phyloP scores from a whole-genome alignment of 805 yeast species.

The Candida tammaniensis region DNA sequence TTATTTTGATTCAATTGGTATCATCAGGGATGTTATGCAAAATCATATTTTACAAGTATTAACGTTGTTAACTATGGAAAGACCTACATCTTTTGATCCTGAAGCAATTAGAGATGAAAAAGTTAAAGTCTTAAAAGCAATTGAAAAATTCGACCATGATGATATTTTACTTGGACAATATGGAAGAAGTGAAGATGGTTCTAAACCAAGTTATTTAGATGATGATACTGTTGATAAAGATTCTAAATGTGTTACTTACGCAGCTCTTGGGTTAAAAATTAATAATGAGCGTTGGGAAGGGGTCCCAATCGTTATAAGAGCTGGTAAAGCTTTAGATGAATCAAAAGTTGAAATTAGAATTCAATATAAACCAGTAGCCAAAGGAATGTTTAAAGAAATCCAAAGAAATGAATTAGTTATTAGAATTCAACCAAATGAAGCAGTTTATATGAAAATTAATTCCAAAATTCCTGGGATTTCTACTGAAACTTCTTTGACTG shows the following conservation, averaged over 20 bases:
- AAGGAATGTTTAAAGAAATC: constrained; percentile 76
- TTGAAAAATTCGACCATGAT: constrained; percentile 60
- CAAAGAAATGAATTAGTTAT: constrained; percentile 92
- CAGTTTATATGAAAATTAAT: constrained; percentile 89
- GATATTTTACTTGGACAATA: constrained; percentile 88
- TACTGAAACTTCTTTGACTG: constrained; percentile 78
- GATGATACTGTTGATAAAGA: constrained; percentile 82
- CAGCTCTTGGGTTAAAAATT: constrained; percentile 77
- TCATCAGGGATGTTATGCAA: constrained; percentile 97
- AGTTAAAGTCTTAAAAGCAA: constrained; percentile 84
- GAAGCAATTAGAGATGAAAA: constrained; percentile 96
- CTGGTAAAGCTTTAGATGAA: constrained; percentile 96
- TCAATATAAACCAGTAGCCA: constrained; percentile 84
- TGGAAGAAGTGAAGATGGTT: constrained; percentile 76
- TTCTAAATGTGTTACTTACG: constrained; percentile 89
- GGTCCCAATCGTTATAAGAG: constrained; percentile 92
- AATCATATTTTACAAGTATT: constrained; percentile 92
- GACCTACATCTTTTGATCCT: constrained; percentile 87
- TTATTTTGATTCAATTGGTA: constrained; percentile 91
- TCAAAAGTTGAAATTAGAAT: constrained; percentile 93
- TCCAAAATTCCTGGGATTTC: constrained; percentile 91
- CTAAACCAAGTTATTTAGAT: constrained; percentile 87
- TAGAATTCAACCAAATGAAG: constrained; percentile 92
- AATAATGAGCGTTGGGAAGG: constrained; percentile 98
- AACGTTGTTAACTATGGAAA: constrained; percentile 90